Base-by-base conservation (phyloP, 768 basidiomycete species). In the Collybiopsis confluens region DNA sequence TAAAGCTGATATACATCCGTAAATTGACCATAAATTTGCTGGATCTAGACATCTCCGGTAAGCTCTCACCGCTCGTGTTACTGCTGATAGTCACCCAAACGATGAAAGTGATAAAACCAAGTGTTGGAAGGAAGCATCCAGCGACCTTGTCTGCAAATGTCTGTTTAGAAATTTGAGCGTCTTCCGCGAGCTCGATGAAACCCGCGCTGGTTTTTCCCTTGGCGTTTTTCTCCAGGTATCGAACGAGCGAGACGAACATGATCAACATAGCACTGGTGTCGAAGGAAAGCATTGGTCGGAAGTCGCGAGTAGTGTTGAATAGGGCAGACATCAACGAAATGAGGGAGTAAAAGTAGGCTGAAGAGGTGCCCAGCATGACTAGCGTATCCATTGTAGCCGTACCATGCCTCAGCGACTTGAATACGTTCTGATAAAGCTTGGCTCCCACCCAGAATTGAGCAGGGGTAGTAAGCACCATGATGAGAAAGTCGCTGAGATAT, bases 181-280 rank as follows among this genome's bases (percentile, higher is more conserved):
- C 94, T 65, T 98, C 95, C 57, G 98, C 96, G 50, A 99, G 81
- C 65, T 98, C 95, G 3, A 93, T 97, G 26, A 99, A 79, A 2
- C 97, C 97, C 1, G 94, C 94, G 40, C 92, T 94, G 2, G 97
- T 98, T 70, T 90, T 91, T 26, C 97, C 96, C 69, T 98, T 98
- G 44, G 97, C 97, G 53, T 86, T 82, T 70, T 98, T 98, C 73
- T 98, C 97, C 45, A 98, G 80, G 71, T 87, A 97, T 23, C 97
- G 85, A 4, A 97, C 97, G 13, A 98, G 81, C 2, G 92, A 95
- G 62, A 98, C 89, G 67, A 99, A 98, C 73, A 88, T 90, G 78
- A 99, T 87, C 57, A 99, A 75, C 97, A 98, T 98, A 18, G 97
- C 96, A 64, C 92, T 97, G 1, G 97, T 98, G 71, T 99, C 97